Evolutionary conservation across 2,329 filamentous ascomycete genomes (phyloP).

Genomic region (Exophiala lecanii-corni): DNA sequence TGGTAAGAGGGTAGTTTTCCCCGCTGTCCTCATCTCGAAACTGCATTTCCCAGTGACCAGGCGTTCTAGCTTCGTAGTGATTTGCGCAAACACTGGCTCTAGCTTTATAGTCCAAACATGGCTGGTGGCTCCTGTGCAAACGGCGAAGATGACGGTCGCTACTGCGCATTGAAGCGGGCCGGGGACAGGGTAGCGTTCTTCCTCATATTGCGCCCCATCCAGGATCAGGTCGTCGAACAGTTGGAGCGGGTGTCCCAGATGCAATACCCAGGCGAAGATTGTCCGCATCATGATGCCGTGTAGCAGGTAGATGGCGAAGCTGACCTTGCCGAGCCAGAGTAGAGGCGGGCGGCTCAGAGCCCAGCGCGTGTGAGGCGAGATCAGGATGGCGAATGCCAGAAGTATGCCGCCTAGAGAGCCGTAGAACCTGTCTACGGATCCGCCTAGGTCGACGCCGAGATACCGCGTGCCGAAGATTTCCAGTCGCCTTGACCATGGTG

Average conservation of each 20-base stretch:
- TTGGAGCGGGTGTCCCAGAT: conserved; percentile 36
- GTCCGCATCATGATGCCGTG: conserved; percentile 59
- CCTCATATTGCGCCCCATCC: conserved; percentile 4
- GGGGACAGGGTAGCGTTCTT: conserved; percentile 16
- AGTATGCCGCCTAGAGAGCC: conserved; percentile 47
- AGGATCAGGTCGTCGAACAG: conserved; percentile 21
- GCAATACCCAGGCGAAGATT: conserved; percentile 58
- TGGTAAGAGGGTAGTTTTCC: conserved; percentile 10
- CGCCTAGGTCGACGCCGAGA: conserved; percentile 41
- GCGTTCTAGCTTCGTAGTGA: conserved; percentile 27
- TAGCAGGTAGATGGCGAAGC: conserved; percentile 60
- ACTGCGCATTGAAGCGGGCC: conserved; percentile 36
- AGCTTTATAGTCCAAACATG: conserved; percentile 53
- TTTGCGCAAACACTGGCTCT: conserved; percentile 46
- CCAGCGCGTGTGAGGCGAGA: conserved; percentile 49
- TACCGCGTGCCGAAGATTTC: conserved; percentile 20
- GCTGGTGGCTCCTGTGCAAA: conserved; percentile 61
- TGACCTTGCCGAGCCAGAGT: conserved; percentile 60
- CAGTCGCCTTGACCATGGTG: conserved; percentile 47
- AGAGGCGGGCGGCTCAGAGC: conserved; percentile 52
- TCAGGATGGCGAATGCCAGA: conserved; percentile 50
- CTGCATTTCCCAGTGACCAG: conserved; percentile 13
- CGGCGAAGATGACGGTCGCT: conserved; percentile 51
- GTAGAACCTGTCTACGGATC: conserved; percentile 49
- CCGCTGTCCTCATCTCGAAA: conserved; percentile 8